Base-by-base conservation (phyloP, 495 filamentous ascomycete species). In the Articulospora tetracladia region DNA sequence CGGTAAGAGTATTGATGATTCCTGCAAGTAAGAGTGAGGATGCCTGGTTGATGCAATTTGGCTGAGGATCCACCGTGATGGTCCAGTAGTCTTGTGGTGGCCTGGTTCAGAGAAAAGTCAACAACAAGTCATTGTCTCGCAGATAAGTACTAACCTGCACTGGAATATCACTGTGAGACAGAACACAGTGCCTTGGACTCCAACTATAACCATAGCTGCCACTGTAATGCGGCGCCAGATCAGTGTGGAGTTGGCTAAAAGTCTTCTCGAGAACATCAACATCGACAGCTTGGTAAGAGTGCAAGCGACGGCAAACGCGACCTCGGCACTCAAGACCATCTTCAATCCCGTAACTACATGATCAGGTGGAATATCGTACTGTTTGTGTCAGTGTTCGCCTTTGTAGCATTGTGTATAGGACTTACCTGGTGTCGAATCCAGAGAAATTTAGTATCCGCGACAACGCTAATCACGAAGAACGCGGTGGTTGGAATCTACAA, bases 1-100 rank as follows among this genome's bases (percentile, higher is more conserved):
- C 86, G 19, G 82, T 83, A 32, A 80, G 62, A 23, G 80, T 82
- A 64, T 88, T 86, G 66, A 86, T 76, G 24, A 84, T 72, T 53
- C 82, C 83, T 12, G 74, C 78, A 1, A 74, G 73, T 39, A 86
- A 76, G 19, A 85, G 74, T 54, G 79, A 72, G 6, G 64, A 73
- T 8, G 71, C 71, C 49, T 79, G 76, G 54, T 83, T 68, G 50
- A 87, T 69, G 60, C 84, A 88, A 39, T 74, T 66, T 41, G 74
- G 59, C 3, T 71, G 60, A 32, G 70, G 68, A 15, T 46, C 41
- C 13, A 51, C 48, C 0, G 76, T 71, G 3, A 72, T 52, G 0
- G 77, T 72, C 82, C 84, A 87, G 65, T 76, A 85, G 32, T 77
- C 75, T 57, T 74, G 70, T 50, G 83, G 66, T 6, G 84, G 83